Evolutionary conservation across 805 yeast genomes (phyloP).

Genomic region (Cephaloascus fragrans): DNA sequence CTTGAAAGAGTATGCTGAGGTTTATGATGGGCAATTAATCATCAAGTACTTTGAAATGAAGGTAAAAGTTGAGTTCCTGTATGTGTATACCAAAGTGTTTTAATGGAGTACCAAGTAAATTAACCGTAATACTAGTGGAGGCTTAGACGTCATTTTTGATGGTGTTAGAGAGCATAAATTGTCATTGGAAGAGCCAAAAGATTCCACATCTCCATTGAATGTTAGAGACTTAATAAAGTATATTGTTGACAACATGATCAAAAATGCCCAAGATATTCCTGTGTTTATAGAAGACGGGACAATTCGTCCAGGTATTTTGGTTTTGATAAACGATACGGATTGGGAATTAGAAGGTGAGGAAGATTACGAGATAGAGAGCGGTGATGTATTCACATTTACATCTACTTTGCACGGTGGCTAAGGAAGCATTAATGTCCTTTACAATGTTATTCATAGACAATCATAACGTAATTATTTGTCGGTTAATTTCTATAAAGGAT

Average conservation of each 20-base stretch:
- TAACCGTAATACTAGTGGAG: constrained; percentile 39
- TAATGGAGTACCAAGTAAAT: neutral
- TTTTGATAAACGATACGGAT: constrained; percentile 86
- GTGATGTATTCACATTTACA: constrained; percentile 79
- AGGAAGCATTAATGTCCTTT: constrained; percentile 1
- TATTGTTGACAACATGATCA: constrained; percentile 45
- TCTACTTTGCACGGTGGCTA: constrained; percentile 94
- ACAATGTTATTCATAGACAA: too few relatives aligned
- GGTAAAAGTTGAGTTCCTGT: constrained; percentile 33
- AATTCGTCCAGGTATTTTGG: constrained; percentile 87
- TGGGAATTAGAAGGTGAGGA: constrained; percentile 95
- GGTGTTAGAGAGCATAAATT: constrained; percentile 46
- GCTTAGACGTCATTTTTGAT: constrained; percentile 71
- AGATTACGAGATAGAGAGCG: constrained; percentile 62
- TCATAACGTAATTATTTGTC: too few relatives aligned
- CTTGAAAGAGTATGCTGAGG: neutral
- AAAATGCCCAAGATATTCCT: constrained; percentile 51
- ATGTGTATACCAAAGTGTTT: constrained; percentile 5
- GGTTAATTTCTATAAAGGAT: constrained; percentile 16
- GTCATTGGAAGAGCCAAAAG: constrained; percentile 28
- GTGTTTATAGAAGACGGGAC: constrained; percentile 77
- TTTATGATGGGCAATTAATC: neutral
- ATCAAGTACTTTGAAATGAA: neutral
- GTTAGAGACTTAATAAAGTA: constrained; percentile 45
- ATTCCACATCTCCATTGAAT: constrained; percentile 22